These are phyloP conservation scores for Fusarium proliferatum DNA, from an alignment of 2,329 filamentous ascomycete genomes.

Conservation along the genomic window DNA sequence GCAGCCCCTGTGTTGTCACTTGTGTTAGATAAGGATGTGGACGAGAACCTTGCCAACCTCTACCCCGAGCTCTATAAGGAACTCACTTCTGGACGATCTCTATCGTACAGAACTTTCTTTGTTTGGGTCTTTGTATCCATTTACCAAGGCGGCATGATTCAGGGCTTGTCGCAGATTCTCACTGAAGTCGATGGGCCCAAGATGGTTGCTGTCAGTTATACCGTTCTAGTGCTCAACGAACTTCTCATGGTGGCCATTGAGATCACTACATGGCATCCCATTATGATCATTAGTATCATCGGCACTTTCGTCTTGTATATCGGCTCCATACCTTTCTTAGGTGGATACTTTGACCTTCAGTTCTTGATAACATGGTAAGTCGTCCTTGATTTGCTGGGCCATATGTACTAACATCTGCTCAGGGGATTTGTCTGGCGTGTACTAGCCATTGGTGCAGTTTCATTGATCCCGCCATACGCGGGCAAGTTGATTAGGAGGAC, in stretches of 20 bases:
- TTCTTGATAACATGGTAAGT: constrained; percentile 79
- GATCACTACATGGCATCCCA: constrained; percentile 95
- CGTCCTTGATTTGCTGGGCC: neutral
- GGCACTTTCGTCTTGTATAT: constrained; percentile 86
- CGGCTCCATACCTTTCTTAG: constrained; percentile 85
- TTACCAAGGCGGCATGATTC: constrained; percentile 95
- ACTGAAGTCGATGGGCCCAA: constrained; percentile 77
- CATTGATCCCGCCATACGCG: constrained; percentile 86
- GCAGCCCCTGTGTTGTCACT: constrained; percentile 92
- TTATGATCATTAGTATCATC: constrained; percentile 87
- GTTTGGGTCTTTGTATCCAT: constrained; percentile 95
- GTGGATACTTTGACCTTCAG: constrained; percentile 86
- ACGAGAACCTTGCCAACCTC: constrained; percentile 90
- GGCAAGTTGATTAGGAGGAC: constrained; percentile 86
- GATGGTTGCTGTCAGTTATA: constrained; percentile 94
- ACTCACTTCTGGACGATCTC: constrained; percentile 85
- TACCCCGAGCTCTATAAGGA: constrained; percentile 99
- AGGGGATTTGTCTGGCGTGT: constrained; percentile 92
- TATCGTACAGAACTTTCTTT: constrained; percentile 95
- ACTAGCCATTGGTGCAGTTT: constrained; percentile 80
- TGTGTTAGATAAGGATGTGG: constrained; percentile 93
- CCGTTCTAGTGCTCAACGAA: constrained; percentile 92
- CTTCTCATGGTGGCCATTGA: constrained; percentile 97
- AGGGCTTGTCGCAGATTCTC: constrained; percentile 91
- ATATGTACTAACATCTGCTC: constrained; percentile 28